Evolutionary conservation across 2,329 filamentous ascomycete genomes (phyloP).

Genomic region (Mycocentrospora acerina): DNA sequence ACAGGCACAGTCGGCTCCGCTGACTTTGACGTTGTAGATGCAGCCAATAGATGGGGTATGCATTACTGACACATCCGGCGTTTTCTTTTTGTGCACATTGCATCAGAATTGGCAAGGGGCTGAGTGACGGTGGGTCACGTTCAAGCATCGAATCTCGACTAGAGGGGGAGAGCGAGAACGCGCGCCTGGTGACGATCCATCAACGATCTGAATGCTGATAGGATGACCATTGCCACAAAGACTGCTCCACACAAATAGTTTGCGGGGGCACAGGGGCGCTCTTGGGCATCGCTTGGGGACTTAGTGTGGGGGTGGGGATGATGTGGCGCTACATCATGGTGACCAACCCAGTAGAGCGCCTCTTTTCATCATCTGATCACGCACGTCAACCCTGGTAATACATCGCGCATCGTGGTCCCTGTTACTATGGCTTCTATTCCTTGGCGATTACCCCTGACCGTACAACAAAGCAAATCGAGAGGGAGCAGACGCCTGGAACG

Average conservation of each 20-base stretch:
- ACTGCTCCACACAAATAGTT: slow-evolving; percentile 36
- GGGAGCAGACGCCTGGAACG: slow-evolving; percentile 18
- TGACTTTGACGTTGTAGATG: slow-evolving; percentile 16
- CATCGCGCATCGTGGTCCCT: slow-evolving; percentile 33
- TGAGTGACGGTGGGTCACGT: slow-evolving; percentile 17
- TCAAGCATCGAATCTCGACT: slow-evolving; percentile 34
- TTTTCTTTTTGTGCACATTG: slow-evolving; percentile 36
- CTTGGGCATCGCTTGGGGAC: slow-evolving; percentile 32
- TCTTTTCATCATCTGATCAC: slow-evolving; percentile 42
- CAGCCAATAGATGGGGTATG: slow-evolving; percentile 30
- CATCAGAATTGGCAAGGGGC: slow-evolving; percentile 18
- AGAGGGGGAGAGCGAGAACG: slow-evolving; percentile 31
- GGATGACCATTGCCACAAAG: slow-evolving; percentile 33
- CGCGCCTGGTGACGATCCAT: slow-evolving; percentile 41
- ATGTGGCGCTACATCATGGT: slow-evolving; percentile 18
- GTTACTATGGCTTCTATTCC: slow-evolving; percentile 16
- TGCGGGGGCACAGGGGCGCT: slow-evolving; percentile 35
- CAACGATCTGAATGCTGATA: slow-evolving; percentile 22
- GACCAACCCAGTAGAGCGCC: slow-evolving; percentile 16
- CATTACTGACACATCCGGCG: slow-evolving; percentile 27
- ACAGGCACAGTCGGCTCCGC: slow-evolving; percentile 37
- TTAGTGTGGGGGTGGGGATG: slow-evolving; percentile 44
- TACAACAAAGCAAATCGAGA: slow-evolving; percentile 25
- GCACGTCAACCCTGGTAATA: slow-evolving; percentile 17
- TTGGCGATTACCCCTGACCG: slow-evolving; percentile 12